Evolutionary conservation across 306 rosid species (phyloP).

Genomic region (Vigna trinervia): DNA sequence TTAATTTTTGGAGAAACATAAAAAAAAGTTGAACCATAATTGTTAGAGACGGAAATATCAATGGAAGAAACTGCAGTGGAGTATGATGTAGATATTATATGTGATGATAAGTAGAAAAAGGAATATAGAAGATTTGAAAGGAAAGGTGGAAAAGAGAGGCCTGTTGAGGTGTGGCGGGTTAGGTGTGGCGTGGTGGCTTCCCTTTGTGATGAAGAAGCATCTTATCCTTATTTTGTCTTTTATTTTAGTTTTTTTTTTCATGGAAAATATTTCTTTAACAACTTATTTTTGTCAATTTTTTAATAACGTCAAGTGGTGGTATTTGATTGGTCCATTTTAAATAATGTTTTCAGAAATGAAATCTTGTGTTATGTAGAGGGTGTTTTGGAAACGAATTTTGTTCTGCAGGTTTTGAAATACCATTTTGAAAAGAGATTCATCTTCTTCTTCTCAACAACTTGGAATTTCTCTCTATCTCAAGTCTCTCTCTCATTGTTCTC

Average conservation of each 20-base stretch:
- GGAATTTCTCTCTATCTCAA: no score
- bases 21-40: not conserved
- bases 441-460: no score
- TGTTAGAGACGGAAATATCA: not conserved
- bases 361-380: no score
- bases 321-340: no score
- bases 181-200: not conserved
- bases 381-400: no score
- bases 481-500: no score
- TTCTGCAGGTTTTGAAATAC: no score
- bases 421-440: no score
- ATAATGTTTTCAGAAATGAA: no score
- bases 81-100: not conserved
- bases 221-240: constrained; percentile 42
- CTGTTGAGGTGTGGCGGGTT: not conserved
- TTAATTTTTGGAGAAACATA: not conserved
- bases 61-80: not conserved
- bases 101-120: not conserved
- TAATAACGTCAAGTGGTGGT: no score
- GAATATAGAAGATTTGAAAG: constrained; percentile 5
- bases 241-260: not conserved
- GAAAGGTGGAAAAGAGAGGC: constrained; percentile 34
- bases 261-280: no score
- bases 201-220: constrained; percentile 41
- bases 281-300: no score